These are phyloP conservation scores for Trichoderma gamsii DNA, from an alignment of 495 filamentous ascomycete genomes.

Conservation along the genomic window DNA sequence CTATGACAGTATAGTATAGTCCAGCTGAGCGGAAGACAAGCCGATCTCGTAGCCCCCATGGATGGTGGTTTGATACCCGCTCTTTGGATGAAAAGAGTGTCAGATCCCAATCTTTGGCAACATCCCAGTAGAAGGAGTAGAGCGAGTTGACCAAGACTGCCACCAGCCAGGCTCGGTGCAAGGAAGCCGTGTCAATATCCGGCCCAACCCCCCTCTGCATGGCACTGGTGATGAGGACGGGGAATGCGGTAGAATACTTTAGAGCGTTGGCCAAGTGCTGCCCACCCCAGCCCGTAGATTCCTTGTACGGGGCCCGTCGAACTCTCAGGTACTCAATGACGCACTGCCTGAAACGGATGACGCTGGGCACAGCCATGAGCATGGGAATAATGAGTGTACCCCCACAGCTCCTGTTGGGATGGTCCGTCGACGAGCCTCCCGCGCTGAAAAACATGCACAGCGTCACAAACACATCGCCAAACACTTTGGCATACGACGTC, in stretches of 20 bases:
- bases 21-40: conserved; percentile 62
- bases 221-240: conserved; percentile 73
- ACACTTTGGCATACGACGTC: conserved; percentile 86
- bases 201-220: conserved; percentile 64
- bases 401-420: conserved; percentile 75
- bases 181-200: conserved; percentile 32
- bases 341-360: conserved; percentile 88
- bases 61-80: conserved; percentile 52
- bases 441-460: conserved; percentile 78
- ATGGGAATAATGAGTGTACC: conserved; percentile 68
- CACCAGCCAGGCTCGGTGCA: conserved; percentile 50
- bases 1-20: conserved; percentile 75
- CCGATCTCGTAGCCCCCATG: conserved; percentile 69
- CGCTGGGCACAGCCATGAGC: conserved; percentile 70
- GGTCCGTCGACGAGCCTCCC: conserved; percentile 64
- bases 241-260: conserved; percentile 89
- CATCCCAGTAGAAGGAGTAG: conserved; percentile 98
- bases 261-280: conserved; percentile 87
- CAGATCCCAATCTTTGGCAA: conserved; percentile 94
- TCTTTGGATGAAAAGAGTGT: conserved; percentile 58
- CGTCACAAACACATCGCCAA: conserved; percentile 82
- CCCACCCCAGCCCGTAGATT: conserved; percentile 56
- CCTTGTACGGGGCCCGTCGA: conserved; percentile 43
- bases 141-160: conserved; percentile 71
- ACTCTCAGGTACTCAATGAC: conserved; percentile 80